Evolutionary conservation across 257 asterid species (phyloP).

Genomic region (Solanum raphanifolium): DNA sequence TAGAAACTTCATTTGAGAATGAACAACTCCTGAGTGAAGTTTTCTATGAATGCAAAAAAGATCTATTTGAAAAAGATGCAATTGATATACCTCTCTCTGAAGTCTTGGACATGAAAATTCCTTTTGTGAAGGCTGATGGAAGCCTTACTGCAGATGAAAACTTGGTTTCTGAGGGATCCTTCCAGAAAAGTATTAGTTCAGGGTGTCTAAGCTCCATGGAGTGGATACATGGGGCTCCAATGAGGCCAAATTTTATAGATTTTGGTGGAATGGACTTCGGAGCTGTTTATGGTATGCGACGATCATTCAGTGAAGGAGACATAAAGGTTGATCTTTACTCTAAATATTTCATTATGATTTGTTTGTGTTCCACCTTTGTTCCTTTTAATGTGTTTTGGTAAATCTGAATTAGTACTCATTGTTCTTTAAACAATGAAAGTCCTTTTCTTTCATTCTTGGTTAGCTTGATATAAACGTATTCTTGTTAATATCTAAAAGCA

Average conservation of each 20-base stretch:
- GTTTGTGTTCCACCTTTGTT: background rate
- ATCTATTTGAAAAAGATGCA: slow-evolving; percentile 76
- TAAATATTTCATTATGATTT: background rate
- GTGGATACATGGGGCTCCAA: slow-evolving; percentile 28
- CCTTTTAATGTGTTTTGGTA: background rate
- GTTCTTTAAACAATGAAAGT: background rate
- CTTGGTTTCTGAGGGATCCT: slow-evolving; percentile 19
- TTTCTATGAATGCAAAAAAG: slow-evolving; percentile 82
- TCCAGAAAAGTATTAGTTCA: slow-evolving; percentile 65
- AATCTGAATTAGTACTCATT: background rate
- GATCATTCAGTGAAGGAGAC: slow-evolving; percentile 93
- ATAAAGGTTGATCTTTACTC: slow-evolving; percentile 51
- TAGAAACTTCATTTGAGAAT: slow-evolving; percentile 56
- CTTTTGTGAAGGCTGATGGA: slow-evolving; percentile 23
- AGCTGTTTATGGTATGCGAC: slow-evolving; percentile 64
- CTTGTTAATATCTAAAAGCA: background rate
- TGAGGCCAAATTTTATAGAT: slow-evolving; percentile 71
- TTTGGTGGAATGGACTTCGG: slow-evolving; percentile 60
- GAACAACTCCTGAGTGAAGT: slow-evolving; percentile 75
- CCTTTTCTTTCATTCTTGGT: background rate
- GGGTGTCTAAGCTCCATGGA: slow-evolving; percentile 56
- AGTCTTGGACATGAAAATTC: slow-evolving; percentile 38
- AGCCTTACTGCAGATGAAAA: slow-evolving; percentile 22
- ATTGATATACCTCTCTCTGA: slow-evolving; percentile 51
- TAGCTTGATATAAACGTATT: background rate